phyloP scores from a whole-genome alignment of 345 rosid species.

The Syzygium aromaticum region DNA sequence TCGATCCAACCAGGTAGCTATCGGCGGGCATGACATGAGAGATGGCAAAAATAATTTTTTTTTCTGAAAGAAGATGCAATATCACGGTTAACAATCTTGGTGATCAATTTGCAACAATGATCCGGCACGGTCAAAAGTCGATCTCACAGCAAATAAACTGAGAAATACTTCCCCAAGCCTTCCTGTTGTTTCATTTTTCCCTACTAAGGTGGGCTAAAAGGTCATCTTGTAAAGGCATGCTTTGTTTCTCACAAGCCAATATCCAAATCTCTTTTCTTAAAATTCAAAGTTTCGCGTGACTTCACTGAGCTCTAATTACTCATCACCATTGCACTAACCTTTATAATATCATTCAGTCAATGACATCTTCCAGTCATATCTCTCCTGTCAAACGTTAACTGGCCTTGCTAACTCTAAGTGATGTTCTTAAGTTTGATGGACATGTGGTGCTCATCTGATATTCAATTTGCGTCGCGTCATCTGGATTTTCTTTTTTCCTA shows the following conservation, averaged over 20 bases:
- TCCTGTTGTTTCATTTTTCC: neutral
- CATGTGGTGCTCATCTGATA: neutral
- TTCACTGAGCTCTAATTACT: neutral
- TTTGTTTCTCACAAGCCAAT: neutral
- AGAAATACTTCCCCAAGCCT: neutral
- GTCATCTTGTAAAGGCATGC: neutral
- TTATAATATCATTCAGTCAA: neutral
- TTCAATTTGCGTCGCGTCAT: neutral
- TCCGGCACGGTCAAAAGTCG: neutral
- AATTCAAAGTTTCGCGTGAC: neutral
- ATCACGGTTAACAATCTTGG: neutral
- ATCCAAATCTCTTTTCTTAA: neutral
- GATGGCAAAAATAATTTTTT: neutral
- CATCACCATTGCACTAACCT: neutral
- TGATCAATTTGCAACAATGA: neutral
- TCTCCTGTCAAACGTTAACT: neutral
- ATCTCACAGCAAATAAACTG: neutral
- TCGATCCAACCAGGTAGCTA: neutral
- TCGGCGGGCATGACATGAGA: neutral
- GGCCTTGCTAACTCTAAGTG: neutral
- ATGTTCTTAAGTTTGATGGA: neutral
- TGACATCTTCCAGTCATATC: neutral
- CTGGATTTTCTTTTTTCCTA: neutral
- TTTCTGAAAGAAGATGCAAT: neutral
- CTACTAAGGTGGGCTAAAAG: neutral